Percentiles rank a stretch among this genome's conserved stretches.
Conservation (phyloP, 805 yeast genomes). For the Wickerhamiella nectarea region DNA sequence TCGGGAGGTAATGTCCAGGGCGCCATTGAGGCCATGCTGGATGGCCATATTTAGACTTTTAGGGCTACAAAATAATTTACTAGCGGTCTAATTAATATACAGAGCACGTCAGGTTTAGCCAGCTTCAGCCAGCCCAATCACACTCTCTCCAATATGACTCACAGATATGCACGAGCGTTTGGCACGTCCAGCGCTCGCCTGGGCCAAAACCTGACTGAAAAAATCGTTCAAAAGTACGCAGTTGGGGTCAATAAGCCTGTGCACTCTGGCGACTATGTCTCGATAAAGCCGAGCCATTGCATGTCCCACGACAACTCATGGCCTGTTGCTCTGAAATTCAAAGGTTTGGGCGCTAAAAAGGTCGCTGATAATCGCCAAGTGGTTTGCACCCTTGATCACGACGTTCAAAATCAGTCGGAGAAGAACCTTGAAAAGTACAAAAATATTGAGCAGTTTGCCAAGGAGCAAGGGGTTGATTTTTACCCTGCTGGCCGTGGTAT, state of each 20-base stretch:
- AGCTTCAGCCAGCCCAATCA: not conserved
- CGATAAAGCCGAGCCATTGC: constrained; percentile 90
- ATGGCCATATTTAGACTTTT: constrained; percentile 34
- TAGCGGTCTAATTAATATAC: too few species aligned
- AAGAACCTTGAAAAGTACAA: constrained; percentile 76
- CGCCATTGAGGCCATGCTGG: constrained; percentile 76
- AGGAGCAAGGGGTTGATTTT: constrained; percentile 83
- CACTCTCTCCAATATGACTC: constrained; percentile 6
- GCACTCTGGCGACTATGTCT: constrained; percentile 83
- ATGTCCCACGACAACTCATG: constrained; percentile 99
- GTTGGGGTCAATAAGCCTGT: constrained; percentile 73
- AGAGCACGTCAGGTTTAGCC: too few species aligned
- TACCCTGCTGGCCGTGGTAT: constrained; percentile 99
- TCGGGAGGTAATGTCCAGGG: constrained; percentile 97
- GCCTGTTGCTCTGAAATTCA: constrained; percentile 97
- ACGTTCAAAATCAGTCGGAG: constrained; percentile 85
- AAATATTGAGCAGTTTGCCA: constrained; percentile 83
- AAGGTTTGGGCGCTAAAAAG: constrained; percentile 79
- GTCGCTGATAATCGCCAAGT: constrained; percentile 81
- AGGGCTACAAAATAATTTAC: not conserved
- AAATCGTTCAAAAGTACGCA: constrained; percentile 86
- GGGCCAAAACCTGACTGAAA: constrained; percentile 79
- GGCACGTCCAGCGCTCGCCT: not conserved
- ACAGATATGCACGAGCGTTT: constrained; percentile 3
- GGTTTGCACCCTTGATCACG: constrained; percentile 94